Evolutionary conservation across 2,329 filamentous ascomycete species (phyloP), one percentile per base, ranked within the genome.

Genomic region (Colletotrichum cordylinicola): DNA sequence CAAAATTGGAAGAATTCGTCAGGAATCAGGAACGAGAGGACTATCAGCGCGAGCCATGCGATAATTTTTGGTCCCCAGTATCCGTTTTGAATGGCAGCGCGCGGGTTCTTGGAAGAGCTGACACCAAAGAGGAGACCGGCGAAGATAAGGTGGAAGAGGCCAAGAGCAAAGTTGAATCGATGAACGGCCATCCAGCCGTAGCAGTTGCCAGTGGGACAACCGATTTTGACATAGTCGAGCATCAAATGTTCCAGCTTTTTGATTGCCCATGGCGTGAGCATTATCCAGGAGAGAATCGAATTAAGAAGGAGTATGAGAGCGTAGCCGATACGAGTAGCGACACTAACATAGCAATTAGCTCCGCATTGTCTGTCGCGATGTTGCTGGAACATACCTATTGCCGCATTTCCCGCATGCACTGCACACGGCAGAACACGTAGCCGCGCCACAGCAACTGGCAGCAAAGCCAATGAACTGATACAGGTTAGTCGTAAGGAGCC

Each of bases 251-350:
- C 93, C 8, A 99, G 90, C 84, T 98, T 98, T 82, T 98, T 95
- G 83, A 99, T 95, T 39, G 97, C 97, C 97, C 97, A 99, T 69
- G 96, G 95, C 27, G 97, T 99, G 87, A 99, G 95, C 95, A 98
- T 98, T 80, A 99, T 95, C 97, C 97, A 99, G 43, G 97, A 96
- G 67, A 98, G 85, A 78, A 98, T 98, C 75, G 96, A 98, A 90
- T 99, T 99, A 85, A 98, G 87, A 79, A 99, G 93, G 71, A 99
- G 94, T 78, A 99, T 94, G 82, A 98, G 92, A 78, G 97, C 96
- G 84, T 98, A 98, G 82, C 95, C 96, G 87, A 98, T 98, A 88
- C 97, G 95, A 79, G 97, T 99, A 72, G 96, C 96, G 87, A 98
- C 96, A 87, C 96, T 98, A 80, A 39, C 21, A 55, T 52, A 67